Conservation (phyloP, 1,139 yeast species). For the Hyphopichia burtonii region DNA sequence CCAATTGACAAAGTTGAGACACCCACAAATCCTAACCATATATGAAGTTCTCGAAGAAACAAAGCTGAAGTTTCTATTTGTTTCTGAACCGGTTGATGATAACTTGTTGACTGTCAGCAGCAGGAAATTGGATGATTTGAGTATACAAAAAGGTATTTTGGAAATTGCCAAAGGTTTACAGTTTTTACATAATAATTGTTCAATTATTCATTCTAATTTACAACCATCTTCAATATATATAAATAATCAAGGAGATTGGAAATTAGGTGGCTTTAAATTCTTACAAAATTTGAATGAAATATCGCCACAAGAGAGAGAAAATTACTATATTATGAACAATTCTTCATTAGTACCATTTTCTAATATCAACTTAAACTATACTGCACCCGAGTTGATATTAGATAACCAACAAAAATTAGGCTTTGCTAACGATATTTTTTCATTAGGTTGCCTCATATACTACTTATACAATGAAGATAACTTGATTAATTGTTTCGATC, state of each 20-base stretch:
- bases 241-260: constrained; percentile 92
- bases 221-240: constrained; percentile 77
- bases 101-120: constrained; percentile 51
- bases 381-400: constrained; percentile 38
- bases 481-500: constrained; percentile 48
- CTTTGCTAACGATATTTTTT: constrained; percentile 77
- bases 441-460: constrained; percentile 74
- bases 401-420: constrained; percentile 43
- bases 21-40: constrained; percentile 80
- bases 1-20: constrained; percentile 76
- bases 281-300: constrained; percentile 54
- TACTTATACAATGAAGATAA: constrained; percentile 56
- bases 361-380: constrained; percentile 67
- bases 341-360: constrained; percentile 81
- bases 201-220: constrained; percentile 73
- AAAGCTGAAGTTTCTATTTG: constrained; percentile 73
- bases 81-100: constrained; percentile 72
- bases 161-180: constrained; percentile 78
- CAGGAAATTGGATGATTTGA: constrained; percentile 57
- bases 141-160: constrained; percentile 81
- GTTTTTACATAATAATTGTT: constrained; percentile 76
- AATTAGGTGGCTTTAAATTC: constrained; percentile 73
- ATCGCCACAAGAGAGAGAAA: constrained; percentile 48
- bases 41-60: constrained; percentile 90
- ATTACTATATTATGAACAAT: constrained; percentile 59